These are phyloP conservation scores for Chlamydomonas asymmetrica DNA, from an alignment of 139 green algal genomes.

Conservation along the genomic window DNA sequence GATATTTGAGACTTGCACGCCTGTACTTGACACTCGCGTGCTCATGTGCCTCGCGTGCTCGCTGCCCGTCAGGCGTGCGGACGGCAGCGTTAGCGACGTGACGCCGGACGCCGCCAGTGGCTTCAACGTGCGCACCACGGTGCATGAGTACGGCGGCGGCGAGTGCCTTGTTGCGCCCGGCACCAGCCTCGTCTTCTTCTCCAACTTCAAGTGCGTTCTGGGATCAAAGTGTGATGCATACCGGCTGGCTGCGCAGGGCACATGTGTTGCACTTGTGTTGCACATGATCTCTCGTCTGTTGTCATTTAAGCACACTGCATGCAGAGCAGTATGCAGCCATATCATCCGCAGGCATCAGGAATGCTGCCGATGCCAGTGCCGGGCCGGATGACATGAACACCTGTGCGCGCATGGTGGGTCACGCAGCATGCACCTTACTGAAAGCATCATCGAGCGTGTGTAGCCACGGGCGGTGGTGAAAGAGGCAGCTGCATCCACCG, in stretches of 20 bases:
- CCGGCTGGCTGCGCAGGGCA: background rate
- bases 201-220: conserved; percentile 60
- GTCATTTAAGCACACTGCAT: too few relatives aligned
- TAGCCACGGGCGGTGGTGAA: too few relatives aligned
- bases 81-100: conserved; percentile 52
- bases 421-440: too few relatives aligned
- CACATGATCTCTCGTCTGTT: too few relatives aligned
- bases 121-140: conserved; percentile 73
- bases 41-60: background rate
- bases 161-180: conserved; percentile 34
- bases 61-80: conserved; percentile 9
- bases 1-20: too few relatives aligned
- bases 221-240: background rate
- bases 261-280: background rate
- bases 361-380: too few relatives aligned
- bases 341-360: too few relatives aligned
- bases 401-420: too few relatives aligned
- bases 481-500: too few relatives aligned
- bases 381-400: too few relatives aligned
- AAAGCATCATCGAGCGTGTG: too few relatives aligned
- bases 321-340: too few relatives aligned
- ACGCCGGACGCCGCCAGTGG: conserved; percentile 41
- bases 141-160: conserved; percentile 75
- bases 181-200: conserved; percentile 61
- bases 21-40: background rate